Base-by-base conservation (phyloP, 768 basidiomycete species). In the Leccinum disarticulatum region DNA sequence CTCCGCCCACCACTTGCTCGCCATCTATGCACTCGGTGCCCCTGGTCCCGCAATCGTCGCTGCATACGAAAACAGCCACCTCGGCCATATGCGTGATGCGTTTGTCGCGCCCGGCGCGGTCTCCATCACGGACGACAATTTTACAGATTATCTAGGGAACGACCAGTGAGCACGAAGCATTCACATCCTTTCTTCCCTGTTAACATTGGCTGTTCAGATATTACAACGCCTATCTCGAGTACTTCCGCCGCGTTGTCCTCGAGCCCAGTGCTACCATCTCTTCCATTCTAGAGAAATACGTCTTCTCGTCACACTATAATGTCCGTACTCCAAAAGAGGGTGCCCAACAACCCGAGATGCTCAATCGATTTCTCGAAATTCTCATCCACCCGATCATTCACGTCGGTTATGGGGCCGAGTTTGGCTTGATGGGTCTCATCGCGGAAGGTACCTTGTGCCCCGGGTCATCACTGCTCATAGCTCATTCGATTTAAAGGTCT, bases 311-410 rank as follows among this genome's bases (percentile, higher is more conserved):
- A 4, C 73, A 78, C 48, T 80, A 75, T 54, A 88, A 88, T 59
- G 73, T 79, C 50, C 76, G 72, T 15, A 62, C 67, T 0, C 63
- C 69, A 1, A 52, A 57, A 41, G 63, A 58, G 38, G 72, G 66
- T 13, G 71, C 72, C 6, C 69, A 74, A 48, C 77, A 81, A 31
- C 83, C 83, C 0, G 72, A 80, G 61, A 86, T 90, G 85, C 71
- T 90, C 3, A 81, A 78, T 60, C 80, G 87, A 11, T 78, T 85
- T 59, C 59, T 87, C 30, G 78, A 81, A 13, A 86, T 85, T 25
- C 71, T 90, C 22, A 58, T 89, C 3, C 89, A 91, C 61, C 85
- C 87, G 0, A 62, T 88, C 58, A 88, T 90, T 43, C 85, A 89
- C 64, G 62, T 75, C 3, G 87, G 85, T 4, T 83, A 83, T 66